Percentiles rank a stretch among this genome's conserved stretches.
These are phyloP conservation scores for Trichoderma sp. DNA, from an alignment of 2,329 filamentous ascomycete species.

Conservation along the genomic window DNA sequence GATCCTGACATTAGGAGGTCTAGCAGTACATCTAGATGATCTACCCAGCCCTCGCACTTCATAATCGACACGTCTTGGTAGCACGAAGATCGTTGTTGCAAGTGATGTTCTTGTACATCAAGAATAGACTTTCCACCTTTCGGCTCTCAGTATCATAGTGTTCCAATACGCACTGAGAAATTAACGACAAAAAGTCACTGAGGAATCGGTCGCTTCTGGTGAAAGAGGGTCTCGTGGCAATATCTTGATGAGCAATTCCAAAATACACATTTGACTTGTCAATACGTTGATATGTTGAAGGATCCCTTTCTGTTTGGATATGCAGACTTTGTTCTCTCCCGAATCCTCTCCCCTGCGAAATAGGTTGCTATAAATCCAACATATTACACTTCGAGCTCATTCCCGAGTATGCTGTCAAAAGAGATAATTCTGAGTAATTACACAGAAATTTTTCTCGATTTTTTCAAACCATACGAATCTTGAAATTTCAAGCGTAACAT, in stretches of 20 bases:
- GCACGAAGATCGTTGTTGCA: neutral
- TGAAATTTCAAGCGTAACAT: neutral
- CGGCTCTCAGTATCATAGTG: neutral
- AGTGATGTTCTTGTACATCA: neutral
- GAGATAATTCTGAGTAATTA: neutral
- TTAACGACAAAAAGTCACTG: neutral
- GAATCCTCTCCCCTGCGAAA: neutral
- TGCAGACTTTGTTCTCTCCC: neutral
- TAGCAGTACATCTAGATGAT: neutral
- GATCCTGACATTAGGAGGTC: neutral
- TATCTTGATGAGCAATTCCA: neutral
- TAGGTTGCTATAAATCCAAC: neutral
- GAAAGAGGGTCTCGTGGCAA: no score
- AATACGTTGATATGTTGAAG: neutral
- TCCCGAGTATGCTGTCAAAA: neutral
- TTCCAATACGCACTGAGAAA: neutral
- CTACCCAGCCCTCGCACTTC: rapidly evolving
- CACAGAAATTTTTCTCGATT: neutral
- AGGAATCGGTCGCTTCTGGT: neutral
- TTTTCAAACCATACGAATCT: neutral
- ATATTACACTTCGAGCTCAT: neutral
- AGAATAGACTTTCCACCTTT: neutral
- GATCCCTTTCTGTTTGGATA: neutral
- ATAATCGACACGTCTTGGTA: neutral
- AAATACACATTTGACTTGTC: neutral